These are phyloP conservation scores for Wallacemonas sp. DNA, from an alignment of 208 protist genomes.

Conservation along the genomic window DNA sequence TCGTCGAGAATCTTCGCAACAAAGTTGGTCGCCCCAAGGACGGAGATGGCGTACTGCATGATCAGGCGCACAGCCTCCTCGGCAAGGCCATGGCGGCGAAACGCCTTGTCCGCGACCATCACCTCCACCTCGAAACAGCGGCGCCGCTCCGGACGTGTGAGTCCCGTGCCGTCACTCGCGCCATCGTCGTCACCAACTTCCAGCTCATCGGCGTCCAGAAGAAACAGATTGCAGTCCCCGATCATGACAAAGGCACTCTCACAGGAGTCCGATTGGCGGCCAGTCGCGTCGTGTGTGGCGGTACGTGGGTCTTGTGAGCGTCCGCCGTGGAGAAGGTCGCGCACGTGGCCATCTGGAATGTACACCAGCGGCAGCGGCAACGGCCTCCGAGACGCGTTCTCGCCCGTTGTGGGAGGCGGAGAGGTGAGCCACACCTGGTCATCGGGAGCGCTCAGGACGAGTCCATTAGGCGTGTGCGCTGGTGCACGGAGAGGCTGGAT, in stretches of 20 bases:
- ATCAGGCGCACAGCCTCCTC: slow-evolving; percentile 73
- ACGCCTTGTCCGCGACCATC: slow-evolving; percentile 81
- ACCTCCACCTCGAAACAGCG: slow-evolving; percentile 88
- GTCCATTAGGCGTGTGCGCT: no score
- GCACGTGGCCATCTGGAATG: no score
- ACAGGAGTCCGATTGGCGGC: not conserved
- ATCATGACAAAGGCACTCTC: slow-evolving; percentile 53
- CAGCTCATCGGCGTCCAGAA: slow-evolving; percentile 39
- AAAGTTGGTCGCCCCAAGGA: slow-evolving; percentile 68
- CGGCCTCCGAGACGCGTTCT: no score
- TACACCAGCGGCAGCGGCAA: no score
- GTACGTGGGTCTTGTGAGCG: not conserved
- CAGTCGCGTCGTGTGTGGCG: not conserved
- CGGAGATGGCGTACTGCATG: slow-evolving; percentile 83
- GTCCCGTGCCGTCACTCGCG: no score
- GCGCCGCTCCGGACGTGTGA: not conserved
- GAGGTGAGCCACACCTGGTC: slow-evolving; percentile 3
- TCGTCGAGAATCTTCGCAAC: slow-evolving; percentile 87
- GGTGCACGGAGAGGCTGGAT: not conserved
- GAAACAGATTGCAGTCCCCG: slow-evolving; percentile 92
- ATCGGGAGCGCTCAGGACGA: not conserved
- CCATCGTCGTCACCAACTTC: not conserved
- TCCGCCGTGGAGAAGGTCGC: not conserved
- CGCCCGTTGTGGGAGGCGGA: no score
- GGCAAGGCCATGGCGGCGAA: slow-evolving; percentile 74